Base-by-base conservation (phyloP, 2,329 filamentous ascomycete genomes). In the Ascocoryne sarcoides region DNA sequence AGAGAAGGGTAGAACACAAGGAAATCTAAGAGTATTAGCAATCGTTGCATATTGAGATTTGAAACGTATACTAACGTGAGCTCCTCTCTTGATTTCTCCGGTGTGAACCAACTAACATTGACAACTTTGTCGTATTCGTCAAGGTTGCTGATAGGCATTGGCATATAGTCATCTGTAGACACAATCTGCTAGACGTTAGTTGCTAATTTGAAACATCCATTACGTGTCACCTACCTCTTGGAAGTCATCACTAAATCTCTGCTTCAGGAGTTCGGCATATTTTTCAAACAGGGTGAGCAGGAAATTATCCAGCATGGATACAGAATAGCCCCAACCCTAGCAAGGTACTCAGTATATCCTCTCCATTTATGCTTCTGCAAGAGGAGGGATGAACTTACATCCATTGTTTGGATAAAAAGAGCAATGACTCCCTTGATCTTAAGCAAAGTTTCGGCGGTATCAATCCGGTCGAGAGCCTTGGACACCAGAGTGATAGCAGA, bases 91-190 rank as follows among this genome's bases (percentile, higher is more conserved):
- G 79, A 67, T 53, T 84, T 87, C 21, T 94, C 87, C 32, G 89
- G 89, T 1, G 76, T 82, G 61, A 95, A 96, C 90, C 90, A 98
- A 65, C 84, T 94, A 45, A 96, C 88, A 46, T 88, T 92, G 49
- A 95, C 77, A 26, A 98, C 90, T 56, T 95, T 95, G 55, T 93
- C 86, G 58, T 94, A 96, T 57, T 96, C 89, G 54, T 95, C 89
- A 12, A 73, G 65, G 15, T 83, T 88, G 55, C 88, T 86, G 60
- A 96, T 94, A 2, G 87, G 85, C 92, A 98, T 96, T 2, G 92
- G 93, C 90, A 98, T 98, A 63, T 98, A 98, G 62, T 98, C 92
- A 60, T 98, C 92, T 1, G 87, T 95, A n/a, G 85, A 79, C 12
- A 82, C 76, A 53, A 81, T 81, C 73, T 78, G 42, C 23, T 8